These are phyloP conservation scores for Vigna nakashimae DNA, from an alignment of 306 rosid species.

Conservation along the genomic window DNA sequence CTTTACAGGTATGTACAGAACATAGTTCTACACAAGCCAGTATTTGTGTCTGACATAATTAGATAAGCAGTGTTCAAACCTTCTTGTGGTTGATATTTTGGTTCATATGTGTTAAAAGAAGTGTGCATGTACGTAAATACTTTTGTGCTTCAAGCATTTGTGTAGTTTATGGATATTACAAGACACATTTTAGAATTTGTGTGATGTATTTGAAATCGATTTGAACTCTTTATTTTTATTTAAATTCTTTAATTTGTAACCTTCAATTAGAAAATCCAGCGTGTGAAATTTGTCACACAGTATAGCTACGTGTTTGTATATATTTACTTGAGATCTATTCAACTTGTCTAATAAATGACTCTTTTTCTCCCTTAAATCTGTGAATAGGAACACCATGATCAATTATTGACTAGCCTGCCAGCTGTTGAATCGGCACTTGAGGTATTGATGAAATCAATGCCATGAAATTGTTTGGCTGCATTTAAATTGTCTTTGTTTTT, in stretches of 20 bases:
- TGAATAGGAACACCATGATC: constrained; percentile 96
- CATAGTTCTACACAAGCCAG: constrained; percentile 29
- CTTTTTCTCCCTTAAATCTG: constrained; percentile 25
- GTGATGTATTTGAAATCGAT: constrained; percentile 14
- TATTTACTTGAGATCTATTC: constrained; percentile 25
- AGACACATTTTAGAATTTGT: constrained; percentile 9
- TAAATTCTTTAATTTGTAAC: constrained; percentile 40
- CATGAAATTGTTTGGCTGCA: constrained; percentile 20
- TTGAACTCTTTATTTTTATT: constrained; percentile 22
- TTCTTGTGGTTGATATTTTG: constrained; percentile 9
- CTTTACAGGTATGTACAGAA: constrained; percentile 74
- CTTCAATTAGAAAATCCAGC: constrained; percentile 30
- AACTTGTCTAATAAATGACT: constrained; percentile 12
- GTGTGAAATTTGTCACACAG: constrained; percentile 23
- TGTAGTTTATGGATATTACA: constrained; percentile 33
- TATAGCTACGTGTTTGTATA: constrained; percentile 31
- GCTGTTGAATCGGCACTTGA: constrained; percentile 91
- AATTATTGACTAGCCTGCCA: constrained; percentile 80
- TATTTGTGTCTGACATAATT: constrained; percentile 28
- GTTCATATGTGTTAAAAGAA: constrained; percentile 19
- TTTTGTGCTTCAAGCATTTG: constrained; percentile 29
- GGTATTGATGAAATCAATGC: constrained; percentile 55
- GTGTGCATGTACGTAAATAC: constrained; percentile 24
- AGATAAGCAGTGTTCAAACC: constrained; percentile 13
- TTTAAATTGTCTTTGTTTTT: constrained; percentile 17